Percentiles rank a stretch among this genome's conserved stretches.
These are phyloP conservation scores for Penicillium crystallinum DNA, from an alignment of 495 filamentous ascomycete species.

Conservation along the genomic window DNA sequence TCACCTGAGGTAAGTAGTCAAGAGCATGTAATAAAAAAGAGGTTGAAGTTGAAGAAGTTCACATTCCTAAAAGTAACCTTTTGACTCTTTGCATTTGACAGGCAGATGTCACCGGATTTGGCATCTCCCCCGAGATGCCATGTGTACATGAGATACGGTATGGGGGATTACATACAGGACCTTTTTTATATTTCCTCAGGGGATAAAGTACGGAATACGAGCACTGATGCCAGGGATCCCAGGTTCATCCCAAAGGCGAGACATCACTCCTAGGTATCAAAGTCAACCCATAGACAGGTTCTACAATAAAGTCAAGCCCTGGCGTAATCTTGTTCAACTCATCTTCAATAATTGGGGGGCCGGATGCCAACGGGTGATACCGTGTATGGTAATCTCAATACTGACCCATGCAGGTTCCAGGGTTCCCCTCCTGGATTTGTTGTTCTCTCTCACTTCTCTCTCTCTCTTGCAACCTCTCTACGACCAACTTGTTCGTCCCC, in stretches of 20 bases:
- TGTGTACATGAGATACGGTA: not conserved
- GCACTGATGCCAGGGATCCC: too few relatives aligned
- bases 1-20: too few relatives aligned
- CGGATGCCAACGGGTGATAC: conserved; percentile 7
- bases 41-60: not conserved
- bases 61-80: not conserved
- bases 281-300: not conserved
- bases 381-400: conserved; percentile 3
- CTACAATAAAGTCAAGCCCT: not conserved
- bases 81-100: conserved; percentile 5
- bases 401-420: not conserved
- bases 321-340: not conserved
- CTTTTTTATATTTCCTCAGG: not conserved
- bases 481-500: conserved; percentile 6
- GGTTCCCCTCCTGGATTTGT: conserved; percentile 19
- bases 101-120: conserved; percentile 11
- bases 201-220: not conserved
- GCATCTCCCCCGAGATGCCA: conserved; percentile 4
- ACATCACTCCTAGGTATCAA: too few relatives aligned
- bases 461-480: conserved; percentile 38
- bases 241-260: too few relatives aligned
- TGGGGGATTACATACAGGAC: not conserved
- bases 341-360: not conserved
- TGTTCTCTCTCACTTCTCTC: conserved; percentile 29
- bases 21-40: too few relatives aligned